These are phyloP conservation scores for Picochlorum sp. DNA, from an alignment of 139 green algal species.

Conservation along the genomic window DNA sequence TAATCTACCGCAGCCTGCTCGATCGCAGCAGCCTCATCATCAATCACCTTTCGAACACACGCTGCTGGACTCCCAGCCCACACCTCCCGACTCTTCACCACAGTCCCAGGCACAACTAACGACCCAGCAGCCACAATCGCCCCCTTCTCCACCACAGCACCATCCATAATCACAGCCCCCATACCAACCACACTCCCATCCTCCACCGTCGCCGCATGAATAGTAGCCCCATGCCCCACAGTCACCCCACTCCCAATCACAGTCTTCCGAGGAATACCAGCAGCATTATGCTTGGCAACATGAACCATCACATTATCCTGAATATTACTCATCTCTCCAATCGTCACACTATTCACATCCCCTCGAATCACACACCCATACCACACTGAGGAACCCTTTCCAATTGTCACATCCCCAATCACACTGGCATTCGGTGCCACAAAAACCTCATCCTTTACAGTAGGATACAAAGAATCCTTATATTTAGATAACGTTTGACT, in stretches of 20 bases:
- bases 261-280: slow-evolving; percentile 41
- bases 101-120: slow-evolving; percentile 62
- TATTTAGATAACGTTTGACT: slow-evolving; percentile 40
- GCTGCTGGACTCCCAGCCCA: slow-evolving; percentile 87
- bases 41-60: slow-evolving; percentile 68
- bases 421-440: slow-evolving; percentile 83
- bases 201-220: slow-evolving; percentile 58
- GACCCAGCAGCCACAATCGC: slow-evolving; percentile 75
- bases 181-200: slow-evolving; percentile 87
- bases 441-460: slow-evolving; percentile 55
- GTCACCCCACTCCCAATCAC: slow-evolving; percentile 65
- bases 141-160: slow-evolving; percentile 58
- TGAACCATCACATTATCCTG: slow-evolving; percentile 86
- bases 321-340: slow-evolving; percentile 82
- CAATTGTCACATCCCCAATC: slow-evolving; percentile 85
- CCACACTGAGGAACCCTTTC: slow-evolving; percentile 72
- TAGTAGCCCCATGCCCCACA: slow-evolving; percentile 58
- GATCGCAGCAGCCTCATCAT: slow-evolving; percentile 70
- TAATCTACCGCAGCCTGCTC: slow-evolving; percentile 66
- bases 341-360: slow-evolving; percentile 82
- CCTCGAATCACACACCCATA: slow-evolving; percentile 82
- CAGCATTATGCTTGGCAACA: slow-evolving; percentile 66
- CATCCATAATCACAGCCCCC: slow-evolving; percentile 83
- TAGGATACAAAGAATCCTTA: slow-evolving; percentile 33
- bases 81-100: slow-evolving; percentile 72